These are phyloP conservation scores for Monosporozyma solicola DNA, from an alignment of 805 yeast genomes.

Conservation along the genomic window DNA sequence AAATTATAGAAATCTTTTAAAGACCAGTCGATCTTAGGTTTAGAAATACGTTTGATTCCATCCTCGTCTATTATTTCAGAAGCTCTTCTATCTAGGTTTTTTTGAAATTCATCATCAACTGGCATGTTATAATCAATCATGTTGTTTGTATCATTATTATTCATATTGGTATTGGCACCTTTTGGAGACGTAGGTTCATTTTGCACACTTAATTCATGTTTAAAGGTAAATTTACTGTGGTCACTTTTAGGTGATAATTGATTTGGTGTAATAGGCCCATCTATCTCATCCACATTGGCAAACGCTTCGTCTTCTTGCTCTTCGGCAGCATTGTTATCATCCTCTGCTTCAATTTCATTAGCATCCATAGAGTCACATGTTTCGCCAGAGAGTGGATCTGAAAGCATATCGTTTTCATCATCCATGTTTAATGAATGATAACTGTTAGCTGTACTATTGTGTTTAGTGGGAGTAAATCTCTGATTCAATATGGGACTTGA, in stretches of 20 bases:
- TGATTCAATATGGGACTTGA: not conserved
- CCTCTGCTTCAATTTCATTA: constrained; percentile 7
- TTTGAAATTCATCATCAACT: constrained; percentile 30
- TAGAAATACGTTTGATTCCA: constrained; percentile 24
- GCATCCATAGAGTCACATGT: constrained; percentile 1
- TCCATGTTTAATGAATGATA: not conserved
- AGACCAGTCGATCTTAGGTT: constrained; percentile 39
- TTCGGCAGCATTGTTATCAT: constrained; percentile 9
- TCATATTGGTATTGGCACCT: not conserved
- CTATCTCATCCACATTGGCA: constrained; percentile 31
- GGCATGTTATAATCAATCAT: constrained; percentile 27
- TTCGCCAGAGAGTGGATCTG: not conserved
- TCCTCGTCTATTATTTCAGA: constrained; percentile 16
- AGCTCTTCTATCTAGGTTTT: constrained; percentile 30
- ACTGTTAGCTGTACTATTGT: not conserved
- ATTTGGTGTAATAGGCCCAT: constrained; percentile 22
- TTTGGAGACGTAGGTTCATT: not conserved
- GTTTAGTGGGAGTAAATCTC: not conserved
- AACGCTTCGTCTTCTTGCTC: constrained; percentile 26
- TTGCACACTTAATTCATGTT: not conserved
- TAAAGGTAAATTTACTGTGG: not conserved
- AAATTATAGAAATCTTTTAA: constrained; percentile 32
- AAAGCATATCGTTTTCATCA: not conserved
- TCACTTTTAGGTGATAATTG: constrained; percentile 7
- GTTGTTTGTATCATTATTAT: constrained; percentile 1